Evolutionary conservation across 2,329 filamentous ascomycete genomes (phyloP), one percentile per base, ranked within the genome.

Genomic region (Mariannaea sp.): DNA sequence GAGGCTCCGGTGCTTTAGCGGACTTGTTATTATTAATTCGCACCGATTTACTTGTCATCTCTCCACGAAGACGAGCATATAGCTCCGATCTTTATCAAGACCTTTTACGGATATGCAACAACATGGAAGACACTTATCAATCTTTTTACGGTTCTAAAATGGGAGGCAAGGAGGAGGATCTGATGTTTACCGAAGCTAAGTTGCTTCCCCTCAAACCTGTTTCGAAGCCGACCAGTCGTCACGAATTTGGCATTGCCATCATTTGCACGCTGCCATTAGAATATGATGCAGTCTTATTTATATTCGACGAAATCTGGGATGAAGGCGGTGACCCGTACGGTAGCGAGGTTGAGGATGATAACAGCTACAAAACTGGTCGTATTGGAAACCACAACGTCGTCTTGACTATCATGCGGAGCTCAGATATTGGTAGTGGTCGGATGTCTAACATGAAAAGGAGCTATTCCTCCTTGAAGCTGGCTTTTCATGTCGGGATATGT

Each of bases 401-500:
- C 4, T 57, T 75, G 0, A 56, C 64, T 14, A 29, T 65, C 0
- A 56, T 70, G 2, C 55, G 39, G 38, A 3, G 70, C 71, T 6
- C 72, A 65, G 22, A 57, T 32, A 12, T 66, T 20, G 26, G 65
- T 8, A 24, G 22, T 0, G 44, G 44, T 3, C 56, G 67, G 0
- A 58, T 70, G 0, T 54, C 65, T 0, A 63, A 58, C 16, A 50
- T 77, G 10, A 65, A 66, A 0, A 59, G 55, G 1, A 77, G 72
- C 38, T 78, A 71, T 32, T 43, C 53, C 0, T 51, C 53, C 2
- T 51, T 79, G 4, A 66, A 61, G 17, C 56, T 77, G 0, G 70
- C 56, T 0, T 22, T 78, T 0, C 38, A 77, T 0, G 70, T 72
- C 3, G 76, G 75, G 0, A 65, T 77, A 3, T 77, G 75, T 38